These are phyloP conservation scores for Lasiodiplodia gonubiensis DNA, from an alignment of 2,329 filamentous ascomycete genomes.

Conservation along the genomic window DNA sequence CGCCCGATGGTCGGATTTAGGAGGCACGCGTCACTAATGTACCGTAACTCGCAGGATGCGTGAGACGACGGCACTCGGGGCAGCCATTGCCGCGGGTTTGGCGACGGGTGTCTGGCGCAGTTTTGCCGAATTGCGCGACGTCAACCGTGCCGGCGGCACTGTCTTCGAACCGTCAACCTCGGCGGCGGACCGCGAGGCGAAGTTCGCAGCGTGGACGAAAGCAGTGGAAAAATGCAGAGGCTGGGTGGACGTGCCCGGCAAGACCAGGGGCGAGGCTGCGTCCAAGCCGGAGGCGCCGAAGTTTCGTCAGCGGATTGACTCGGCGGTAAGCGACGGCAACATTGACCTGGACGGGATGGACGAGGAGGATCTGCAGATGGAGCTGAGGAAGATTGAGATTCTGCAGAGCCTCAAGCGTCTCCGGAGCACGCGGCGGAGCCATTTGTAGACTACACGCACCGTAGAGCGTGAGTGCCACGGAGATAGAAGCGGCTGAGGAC, in stretches of 20 bases:
- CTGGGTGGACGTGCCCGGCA: slow-evolving; percentile 56
- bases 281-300: slow-evolving; percentile 14
- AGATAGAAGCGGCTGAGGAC: background rate
- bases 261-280: slow-evolving; percentile 3
- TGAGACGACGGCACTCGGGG: slow-evolving; percentile 85
- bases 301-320: slow-evolving; percentile 12
- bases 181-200: slow-evolving; percentile 57
- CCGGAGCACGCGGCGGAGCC: background rate
- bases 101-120: slow-evolving; percentile 75
- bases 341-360: slow-evolving; percentile 19
- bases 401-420: slow-evolving; percentile 22
- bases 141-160: slow-evolving; percentile 69
- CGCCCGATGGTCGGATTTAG: background rate
- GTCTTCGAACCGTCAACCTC: slow-evolving; percentile 69
- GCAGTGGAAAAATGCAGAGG: slow-evolving; percentile 75
- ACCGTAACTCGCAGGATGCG: slow-evolving; percentile 70
- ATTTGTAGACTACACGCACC: background rate
- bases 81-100: slow-evolving; percentile 80
- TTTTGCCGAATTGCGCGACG: slow-evolving; percentile 70
- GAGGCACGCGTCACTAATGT: background rate
- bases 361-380: slow-evolving; percentile 21
- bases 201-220: slow-evolving; percentile 71
- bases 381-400: slow-evolving; percentile 26
- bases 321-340: slow-evolving; percentile 16
- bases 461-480: too few species aligned